Evolutionary conservation across 2,329 filamentous ascomycete species (phyloP), one percentile per base, ranked within the genome.

Genomic region (Chaetomium globosum): DNA sequence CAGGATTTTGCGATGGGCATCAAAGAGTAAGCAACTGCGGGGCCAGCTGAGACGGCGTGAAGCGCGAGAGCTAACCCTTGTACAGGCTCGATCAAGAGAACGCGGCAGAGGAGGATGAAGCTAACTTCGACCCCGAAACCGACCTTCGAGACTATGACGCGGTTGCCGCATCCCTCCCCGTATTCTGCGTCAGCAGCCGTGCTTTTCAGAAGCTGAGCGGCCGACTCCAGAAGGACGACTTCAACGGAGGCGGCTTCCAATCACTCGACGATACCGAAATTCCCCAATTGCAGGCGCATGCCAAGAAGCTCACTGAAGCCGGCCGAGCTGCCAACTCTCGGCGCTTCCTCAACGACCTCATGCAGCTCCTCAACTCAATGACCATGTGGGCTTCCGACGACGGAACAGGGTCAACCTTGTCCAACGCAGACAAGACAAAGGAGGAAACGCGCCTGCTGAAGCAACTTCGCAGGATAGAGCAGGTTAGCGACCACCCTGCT

Each of bases 141-240:
- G 82, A 87, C 7, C 53, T 78, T 2, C 80, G 85, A 10, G 81
- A 89, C 69, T 89, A 89, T 60, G 80, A 84, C 0, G 74, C 84
- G 52, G 80, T 89, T 8, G 85, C 84, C 0, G 74, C 74, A 9
- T 79, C 77, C 0, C 77, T 90, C 0, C 83, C 86, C 0, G 86
- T 90, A 1, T 90, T 89, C 71, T 89, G 87, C 67, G 84, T 89
- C 19, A 87, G 84, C 64, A 85, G 83, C 55, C 78, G 83, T 53
- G 86, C 83, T 0, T 90, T 88, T 61, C 86, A 90, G 69, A 85
- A 86, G 69, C 74, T 89, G n/a, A 77, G 79, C 48, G 85, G 83
- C 1, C 79, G 83, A 3, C 71, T 88, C 9, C 73, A 77, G 60
- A 82, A 83, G 52, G 86, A 89, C 61, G 75, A 77, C 1, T 78